phyloP scores from a whole-genome alignment of 164 flowering plant species.

The Tetrastigma voinierianum region DNA sequence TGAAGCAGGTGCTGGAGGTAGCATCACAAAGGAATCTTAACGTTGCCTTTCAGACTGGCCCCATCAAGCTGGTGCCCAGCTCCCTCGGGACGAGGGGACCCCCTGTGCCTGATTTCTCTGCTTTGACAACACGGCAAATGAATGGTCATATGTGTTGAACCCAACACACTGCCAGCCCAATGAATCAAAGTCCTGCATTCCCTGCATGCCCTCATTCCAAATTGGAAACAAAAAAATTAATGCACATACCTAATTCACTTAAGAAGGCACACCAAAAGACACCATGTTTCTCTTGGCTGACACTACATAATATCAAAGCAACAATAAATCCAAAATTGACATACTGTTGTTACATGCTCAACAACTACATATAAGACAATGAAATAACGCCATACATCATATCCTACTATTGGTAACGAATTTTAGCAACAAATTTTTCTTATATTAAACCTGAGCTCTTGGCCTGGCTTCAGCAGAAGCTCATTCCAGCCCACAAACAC shows the following conservation, averaged over 20 bases:
- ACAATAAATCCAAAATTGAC: no score
- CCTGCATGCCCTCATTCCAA: conserved; percentile 41
- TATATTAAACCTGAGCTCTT: no score
- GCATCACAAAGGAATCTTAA: conserved; percentile 95
- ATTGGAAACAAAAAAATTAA: background rate
- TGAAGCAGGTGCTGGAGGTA: conserved; percentile 81
- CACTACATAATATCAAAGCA: no score
- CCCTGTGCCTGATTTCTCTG: conserved; percentile 61
- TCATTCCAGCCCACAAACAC: no score
- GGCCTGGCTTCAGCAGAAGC: no score
- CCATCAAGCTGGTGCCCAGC: conserved; percentile 46
- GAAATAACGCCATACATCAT: no score
- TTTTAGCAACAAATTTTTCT: no score
- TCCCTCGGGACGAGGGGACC: conserved; percentile 68
- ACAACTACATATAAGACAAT: no score
- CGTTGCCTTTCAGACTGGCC: conserved; percentile 71
- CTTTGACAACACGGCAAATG: conserved; percentile 86
- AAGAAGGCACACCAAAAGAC: no score
- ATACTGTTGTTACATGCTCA: no score
- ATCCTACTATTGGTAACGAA: no score
- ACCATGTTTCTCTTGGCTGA: background rate
- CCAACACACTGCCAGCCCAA: conserved; percentile 68
- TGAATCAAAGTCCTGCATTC: conserved; percentile 76
- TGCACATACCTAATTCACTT: background rate
- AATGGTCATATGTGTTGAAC: conserved; percentile 82